These are phyloP conservation scores for Kurtzmaniella fragi DNA, from an alignment of 805 yeast genomes.

Conservation along the genomic window DNA sequence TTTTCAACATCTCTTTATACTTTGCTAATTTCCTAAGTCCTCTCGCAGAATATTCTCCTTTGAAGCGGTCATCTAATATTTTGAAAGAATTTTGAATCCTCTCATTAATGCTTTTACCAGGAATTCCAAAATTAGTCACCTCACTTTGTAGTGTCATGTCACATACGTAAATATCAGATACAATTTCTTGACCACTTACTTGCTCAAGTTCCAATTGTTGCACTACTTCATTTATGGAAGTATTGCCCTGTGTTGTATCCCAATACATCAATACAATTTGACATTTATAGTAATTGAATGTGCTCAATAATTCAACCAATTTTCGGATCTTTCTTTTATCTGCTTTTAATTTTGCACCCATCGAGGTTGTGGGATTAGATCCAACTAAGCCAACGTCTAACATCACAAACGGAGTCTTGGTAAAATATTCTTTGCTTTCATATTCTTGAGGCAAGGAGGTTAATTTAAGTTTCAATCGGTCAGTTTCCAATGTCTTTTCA, in stretches of 20 bases:
- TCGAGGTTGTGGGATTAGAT: constrained; percentile 5
- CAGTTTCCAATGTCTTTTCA: constrained; percentile 17
- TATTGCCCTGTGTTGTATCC: constrained; percentile 23
- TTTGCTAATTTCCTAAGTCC: constrained; percentile 20
- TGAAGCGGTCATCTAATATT: constrained; percentile 16
- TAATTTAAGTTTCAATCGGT: constrained; percentile 27
- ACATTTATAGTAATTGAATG: constrained; percentile 32
- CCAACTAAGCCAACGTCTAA: constrained; percentile 48
- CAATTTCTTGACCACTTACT: constrained; percentile 7
- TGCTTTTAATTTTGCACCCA: constrained; percentile 28
- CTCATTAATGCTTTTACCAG: constrained; percentile 18
- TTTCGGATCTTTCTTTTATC: constrained; percentile 34
- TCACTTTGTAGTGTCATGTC: constrained; percentile 25
- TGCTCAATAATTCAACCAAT: constrained; percentile 27
- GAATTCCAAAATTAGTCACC: neutral
- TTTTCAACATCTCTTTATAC: constrained; percentile 2
- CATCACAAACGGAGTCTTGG: constrained; percentile 38
- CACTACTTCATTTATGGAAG: constrained; percentile 11
- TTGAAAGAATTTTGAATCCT: constrained; percentile 18
- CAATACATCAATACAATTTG: constrained; percentile 40
- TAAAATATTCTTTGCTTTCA: constrained; percentile 32
- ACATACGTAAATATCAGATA: constrained; percentile 22
- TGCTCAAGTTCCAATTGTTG: constrained; percentile 12
- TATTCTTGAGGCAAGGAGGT: constrained; percentile 38
- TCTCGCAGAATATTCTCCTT: constrained; percentile 23